phyloP scores from a whole-genome alignment of 1,139 yeast genomes.

The Taphrina communis region DNA sequence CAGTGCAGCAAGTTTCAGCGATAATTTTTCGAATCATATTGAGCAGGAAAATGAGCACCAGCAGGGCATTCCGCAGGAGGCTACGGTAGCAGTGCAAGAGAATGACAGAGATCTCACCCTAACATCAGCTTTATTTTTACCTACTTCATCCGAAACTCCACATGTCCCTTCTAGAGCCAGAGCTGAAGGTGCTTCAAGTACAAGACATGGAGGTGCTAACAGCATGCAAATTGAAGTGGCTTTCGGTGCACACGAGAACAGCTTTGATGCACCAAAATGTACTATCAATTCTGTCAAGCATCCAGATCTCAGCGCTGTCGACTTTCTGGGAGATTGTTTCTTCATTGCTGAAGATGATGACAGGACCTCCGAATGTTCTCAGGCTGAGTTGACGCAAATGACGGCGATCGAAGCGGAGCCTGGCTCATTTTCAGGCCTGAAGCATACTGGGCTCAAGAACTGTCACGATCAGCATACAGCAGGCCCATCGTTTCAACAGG shows the following conservation, averaged over 20 bases:
- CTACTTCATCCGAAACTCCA: constrained; percentile 15
- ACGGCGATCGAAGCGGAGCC: background rate
- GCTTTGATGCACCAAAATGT: too few species aligned
- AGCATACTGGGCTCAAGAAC: background rate
- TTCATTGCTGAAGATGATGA: background rate
- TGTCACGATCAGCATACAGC: background rate
- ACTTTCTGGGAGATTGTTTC: constrained; percentile 4
- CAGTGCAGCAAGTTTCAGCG: too few species aligned
- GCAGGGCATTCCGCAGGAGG: too few species aligned
- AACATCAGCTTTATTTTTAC: constrained; percentile 6
- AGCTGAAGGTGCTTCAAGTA: background rate
- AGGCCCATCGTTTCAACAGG: too few species aligned
- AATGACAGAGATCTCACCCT: background rate
- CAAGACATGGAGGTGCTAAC: background rate
- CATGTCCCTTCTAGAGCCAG: background rate
- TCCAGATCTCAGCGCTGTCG: constrained; percentile 4
- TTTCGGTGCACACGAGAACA: background rate
- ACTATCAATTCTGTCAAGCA: too few species aligned
- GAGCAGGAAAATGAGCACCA: too few species aligned
- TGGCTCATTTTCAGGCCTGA: too few species aligned
- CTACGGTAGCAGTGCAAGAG: too few species aligned
- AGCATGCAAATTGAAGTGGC: background rate
- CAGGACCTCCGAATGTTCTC: too few species aligned
- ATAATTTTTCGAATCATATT: too few species aligned
- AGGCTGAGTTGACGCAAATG: background rate